Conservation (phyloP, 768 basidiomycete genomes). For the Kwoniella sp. region DNA sequence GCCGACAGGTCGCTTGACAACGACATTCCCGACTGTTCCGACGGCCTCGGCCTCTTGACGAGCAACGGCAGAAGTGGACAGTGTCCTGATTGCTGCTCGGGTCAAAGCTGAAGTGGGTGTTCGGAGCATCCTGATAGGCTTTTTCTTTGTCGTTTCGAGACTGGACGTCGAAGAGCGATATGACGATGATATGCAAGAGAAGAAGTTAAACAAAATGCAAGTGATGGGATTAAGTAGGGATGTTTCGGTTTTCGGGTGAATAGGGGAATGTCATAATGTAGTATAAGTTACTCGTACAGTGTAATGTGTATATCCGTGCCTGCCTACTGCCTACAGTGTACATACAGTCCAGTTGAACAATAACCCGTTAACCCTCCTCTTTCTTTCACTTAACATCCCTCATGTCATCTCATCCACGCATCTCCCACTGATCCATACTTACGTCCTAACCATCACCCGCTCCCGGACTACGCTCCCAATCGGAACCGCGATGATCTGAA, state of each 20-base stretch:
- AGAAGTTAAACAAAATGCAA: no score
- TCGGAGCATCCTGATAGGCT: constrained; percentile 8
- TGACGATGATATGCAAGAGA: no score
- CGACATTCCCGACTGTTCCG: constrained; percentile 38
- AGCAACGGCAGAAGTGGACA: constrained; percentile 12
- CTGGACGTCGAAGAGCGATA: no score
- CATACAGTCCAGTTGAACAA: neutral
- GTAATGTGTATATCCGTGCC: neutral
- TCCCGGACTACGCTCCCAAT: no score
- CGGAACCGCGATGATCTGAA: neutral
- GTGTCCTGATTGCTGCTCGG: constrained; percentile 2
- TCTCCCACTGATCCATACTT: no score
- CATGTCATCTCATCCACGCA: neutral
- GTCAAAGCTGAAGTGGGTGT: constrained; percentile 1
- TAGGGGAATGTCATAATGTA: neutral
- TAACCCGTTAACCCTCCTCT: neutral
- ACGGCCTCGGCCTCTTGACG: constrained; percentile 26
- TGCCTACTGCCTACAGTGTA: neutral
- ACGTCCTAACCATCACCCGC: neutral
- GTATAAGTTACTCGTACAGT: neutral
- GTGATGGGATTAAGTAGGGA: neutral
- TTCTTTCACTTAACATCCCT: neutral
- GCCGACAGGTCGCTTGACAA: constrained; percentile 36
- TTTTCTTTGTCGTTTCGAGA: no score
- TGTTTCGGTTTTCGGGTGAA: constrained; percentile 3